Evolutionary conservation across 78 protist species (phyloP).

Genomic region (Dictyostelium intermedium): DNA sequence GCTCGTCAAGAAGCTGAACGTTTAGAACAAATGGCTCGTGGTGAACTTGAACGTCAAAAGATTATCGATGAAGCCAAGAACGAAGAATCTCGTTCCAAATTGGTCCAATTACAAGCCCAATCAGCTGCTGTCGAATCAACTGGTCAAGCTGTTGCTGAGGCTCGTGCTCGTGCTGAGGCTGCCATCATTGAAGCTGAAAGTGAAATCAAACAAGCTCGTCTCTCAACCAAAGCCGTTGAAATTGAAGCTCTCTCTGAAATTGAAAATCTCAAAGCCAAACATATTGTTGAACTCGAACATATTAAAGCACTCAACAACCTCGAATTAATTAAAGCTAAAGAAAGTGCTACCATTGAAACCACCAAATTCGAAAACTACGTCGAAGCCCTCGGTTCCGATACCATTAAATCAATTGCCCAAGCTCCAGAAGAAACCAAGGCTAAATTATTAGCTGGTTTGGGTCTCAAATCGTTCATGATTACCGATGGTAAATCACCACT

Average conservation of each 20-base stretch:
- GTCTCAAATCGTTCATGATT: constrained; percentile 84
- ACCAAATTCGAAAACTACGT: constrained; percentile 68
- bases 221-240: constrained; percentile 59
- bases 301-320: constrained; percentile 41
- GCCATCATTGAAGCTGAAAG: constrained; percentile 83
- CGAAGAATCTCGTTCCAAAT: constrained; percentile 77
- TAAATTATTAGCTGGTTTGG: constrained; percentile 80
- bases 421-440: constrained; percentile 93
- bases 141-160: constrained; percentile 91
- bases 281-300: constrained; percentile 75
- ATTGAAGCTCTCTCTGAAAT: constrained; percentile 76
- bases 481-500: constrained; percentile 90
- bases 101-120: constrained; percentile 88
- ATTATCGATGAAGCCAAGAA: constrained; percentile 84
- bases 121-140: constrained; percentile 85
- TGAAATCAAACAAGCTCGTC: constrained; percentile 84
- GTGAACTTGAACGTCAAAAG: constrained; percentile 87
- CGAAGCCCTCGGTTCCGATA: constrained; percentile 84
- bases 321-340: constrained; percentile 57
- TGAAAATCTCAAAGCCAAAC: constrained; percentile 29
- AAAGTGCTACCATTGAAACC: constrained; percentile 81
- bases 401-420: constrained; percentile 86
- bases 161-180: constrained; percentile 88
- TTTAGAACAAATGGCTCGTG: constrained; percentile 89
- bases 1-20: constrained; percentile 92